Evolutionary conservation across 2,329 filamentous ascomycete species (phyloP), one percentile per base, ranked within the genome.

Genomic region (Colletotrichum sp.): DNA sequence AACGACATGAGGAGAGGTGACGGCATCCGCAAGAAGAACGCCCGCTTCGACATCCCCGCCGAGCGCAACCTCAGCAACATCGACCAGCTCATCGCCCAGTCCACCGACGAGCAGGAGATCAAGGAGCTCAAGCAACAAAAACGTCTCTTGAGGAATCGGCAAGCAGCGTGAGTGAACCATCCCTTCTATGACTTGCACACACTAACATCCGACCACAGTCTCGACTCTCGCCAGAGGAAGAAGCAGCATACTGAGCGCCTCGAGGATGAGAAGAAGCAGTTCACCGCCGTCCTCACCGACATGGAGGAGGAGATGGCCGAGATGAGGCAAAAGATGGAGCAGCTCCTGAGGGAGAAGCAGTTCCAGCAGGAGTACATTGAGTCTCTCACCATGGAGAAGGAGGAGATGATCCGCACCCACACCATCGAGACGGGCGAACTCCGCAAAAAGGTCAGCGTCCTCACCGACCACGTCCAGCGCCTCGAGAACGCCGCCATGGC

Each of bases 51-150:
- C 82, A 99, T 99, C 80, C 97, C 97, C 12, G 93, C 95, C 60
- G 97, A 98, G 87, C 92, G 96, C 78, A 99, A 96, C 82, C 91
- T 99, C 80, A 93, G 92, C 89, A 99, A 98, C 87, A 99, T 99
- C 86, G 97, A 99, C 85, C 91, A 95, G 77, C 90, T 99, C 82
- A 99, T 99, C 85, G 90, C 93, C 69, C 93, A 95, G 86, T 96
- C 95, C 44, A 95, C 92, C 72, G 94, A 98, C 84, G 96, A 99
- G 82, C 93, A 97, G 79, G 94, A 98, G 88, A 95, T 98, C 88
- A 99, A 98, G 90, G 96, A 99, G 87, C 90, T 99, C 82, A 99
- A 99, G 91, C 96, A 98, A 85, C 97, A 98, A 86, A 99, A 99
- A 90, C 93, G 97, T 77, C 89, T 99, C 77, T 89, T 99, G 78